These are phyloP conservation scores for Trichophaea hybrida DNA, from an alignment of 2,329 filamentous ascomycete species.

Conservation along the genomic window DNA sequence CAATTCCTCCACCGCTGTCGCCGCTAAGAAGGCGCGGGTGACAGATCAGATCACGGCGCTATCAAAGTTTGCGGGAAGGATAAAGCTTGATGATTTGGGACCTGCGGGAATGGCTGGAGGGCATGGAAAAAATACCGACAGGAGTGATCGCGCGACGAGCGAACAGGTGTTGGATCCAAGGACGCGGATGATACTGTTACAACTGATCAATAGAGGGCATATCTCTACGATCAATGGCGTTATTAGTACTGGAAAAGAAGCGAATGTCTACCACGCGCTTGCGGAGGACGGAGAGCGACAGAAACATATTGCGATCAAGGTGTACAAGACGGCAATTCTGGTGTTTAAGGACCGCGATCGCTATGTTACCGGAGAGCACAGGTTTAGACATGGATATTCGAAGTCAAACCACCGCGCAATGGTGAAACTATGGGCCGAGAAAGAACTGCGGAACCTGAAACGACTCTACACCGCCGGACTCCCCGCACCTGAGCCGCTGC, in stretches of 20 bases:
- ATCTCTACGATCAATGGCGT: conserved; percentile 89
- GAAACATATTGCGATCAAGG: conserved; percentile 76
- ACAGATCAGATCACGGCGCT: conserved; percentile 83
- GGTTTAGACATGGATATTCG: conserved; percentile 80
- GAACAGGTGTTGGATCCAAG: conserved; percentile 90
- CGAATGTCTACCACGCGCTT: conserved; percentile 90
- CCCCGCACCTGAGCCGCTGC: conserved; percentile 76
- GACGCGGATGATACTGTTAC: conserved; percentile 86
- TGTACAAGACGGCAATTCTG: conserved; percentile 96
- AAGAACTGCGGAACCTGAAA: conserved; percentile 88
- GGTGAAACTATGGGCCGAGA: conserved; percentile 98
- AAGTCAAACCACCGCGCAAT: conserved; percentile 92
- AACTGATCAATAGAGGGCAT: conserved; percentile 86
- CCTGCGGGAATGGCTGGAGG: conserved; percentile 31
- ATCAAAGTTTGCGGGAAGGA: conserved; percentile 70
- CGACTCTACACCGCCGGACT: conserved; percentile 73
- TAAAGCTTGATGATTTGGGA: conserved; percentile 55
- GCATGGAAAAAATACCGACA: conserved; percentile 47
- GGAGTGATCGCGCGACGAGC: conserved; percentile 80
- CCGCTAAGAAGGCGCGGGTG: conserved; percentile 54
- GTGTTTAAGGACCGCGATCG: conserved; percentile 96
- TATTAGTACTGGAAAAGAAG: conserved; percentile 92
- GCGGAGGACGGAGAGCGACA: conserved; percentile 38
- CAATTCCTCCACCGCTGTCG: conserved; percentile 32
- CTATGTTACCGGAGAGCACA: conserved; percentile 87